Conservation (phyloP, 371 early-diverging fungal species). For the Mortierella sp. region DNA sequence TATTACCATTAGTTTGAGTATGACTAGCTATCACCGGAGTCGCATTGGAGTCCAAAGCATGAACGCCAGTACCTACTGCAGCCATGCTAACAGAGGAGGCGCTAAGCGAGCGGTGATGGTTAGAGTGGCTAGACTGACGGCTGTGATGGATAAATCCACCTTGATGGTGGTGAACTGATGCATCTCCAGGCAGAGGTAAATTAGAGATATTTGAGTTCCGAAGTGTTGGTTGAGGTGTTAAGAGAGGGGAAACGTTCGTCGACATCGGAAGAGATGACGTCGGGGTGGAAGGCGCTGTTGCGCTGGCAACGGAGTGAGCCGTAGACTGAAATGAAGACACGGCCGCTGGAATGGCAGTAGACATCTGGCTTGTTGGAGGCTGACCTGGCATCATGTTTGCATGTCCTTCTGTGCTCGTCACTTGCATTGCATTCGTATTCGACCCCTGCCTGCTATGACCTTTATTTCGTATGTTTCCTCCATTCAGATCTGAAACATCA, state of each 20-base stretch:
- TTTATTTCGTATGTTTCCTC: conserved; percentile 7
- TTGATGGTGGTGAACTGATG: conserved; percentile 21
- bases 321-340: conserved; percentile 18
- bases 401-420: neutral
- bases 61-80: conserved; percentile 7
- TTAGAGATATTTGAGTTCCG: conserved; percentile 16
- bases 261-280: conserved; percentile 21
- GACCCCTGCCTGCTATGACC: conserved; percentile 42
- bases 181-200: conserved; percentile 17
- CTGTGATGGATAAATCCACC: conserved; percentile 26
- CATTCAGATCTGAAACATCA: conserved; percentile 8
- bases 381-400: conserved; percentile 14
- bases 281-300: conserved; percentile 18
- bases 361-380: conserved; percentile 12
- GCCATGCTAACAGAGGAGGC: conserved; percentile 18
- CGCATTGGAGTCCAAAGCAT: conserved; percentile 18
- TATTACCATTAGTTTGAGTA: conserved; percentile 13
- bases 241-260: conserved; percentile 14
- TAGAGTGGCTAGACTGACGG: conserved; percentile 27
- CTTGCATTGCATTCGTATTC: neutral
- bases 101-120: conserved; percentile 36
- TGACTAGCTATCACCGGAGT: conserved; percentile 13
- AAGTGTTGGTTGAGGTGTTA: conserved; percentile 29
- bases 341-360: conserved; percentile 30
- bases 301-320: too few species aligned